Percentiles rank a stretch among this genome's conserved stretches.
phyloP scores from a whole-genome alignment of 805 yeast species.

The Starmerella kuoi region DNA sequence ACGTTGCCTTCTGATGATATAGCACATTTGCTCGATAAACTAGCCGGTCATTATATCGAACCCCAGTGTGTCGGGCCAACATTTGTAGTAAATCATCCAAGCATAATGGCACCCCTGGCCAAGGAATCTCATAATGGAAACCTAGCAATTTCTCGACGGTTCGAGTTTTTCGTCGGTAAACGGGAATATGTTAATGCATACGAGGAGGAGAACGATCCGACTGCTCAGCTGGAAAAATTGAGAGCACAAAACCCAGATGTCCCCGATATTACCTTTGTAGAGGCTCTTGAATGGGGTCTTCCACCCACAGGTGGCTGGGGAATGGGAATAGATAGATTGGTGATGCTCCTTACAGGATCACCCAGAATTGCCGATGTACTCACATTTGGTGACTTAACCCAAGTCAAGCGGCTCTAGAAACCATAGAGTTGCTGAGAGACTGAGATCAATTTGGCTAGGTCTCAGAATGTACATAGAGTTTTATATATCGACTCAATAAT shows the following conservation, averaged over 20 bases:
- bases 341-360: conserved; percentile 59
- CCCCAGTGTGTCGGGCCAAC: conserved; percentile 53
- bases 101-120: conserved; percentile 74
- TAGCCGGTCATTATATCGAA: conserved; percentile 54
- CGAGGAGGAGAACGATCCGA: conserved; percentile 90
- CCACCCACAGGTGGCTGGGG: conserved; percentile 99
- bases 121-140: conserved; percentile 39
- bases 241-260: conserved; percentile 40
- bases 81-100: conserved; percentile 72
- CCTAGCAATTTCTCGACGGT: conserved; percentile 46
- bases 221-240: conserved; percentile 54
- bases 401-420: conserved; percentile 12
- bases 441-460: too few relatives aligned
- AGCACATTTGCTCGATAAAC: conserved; percentile 49
- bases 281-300: conserved; percentile 79
- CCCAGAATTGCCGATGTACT: conserved; percentile 38
- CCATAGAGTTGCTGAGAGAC: too few relatives aligned
- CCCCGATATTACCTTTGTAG: conserved; percentile 61
- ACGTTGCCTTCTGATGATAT: conserved; percentile 28
- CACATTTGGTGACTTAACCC: conserved; percentile 17
- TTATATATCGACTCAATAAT: too few relatives aligned
- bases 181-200: conserved; percentile 83
- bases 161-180: conserved; percentile 72
- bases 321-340: conserved; percentile 77
- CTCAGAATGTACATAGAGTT: too few relatives aligned